Conservation (phyloP, 75 land plant species). For the Adiantum capillusveneris region DNA sequence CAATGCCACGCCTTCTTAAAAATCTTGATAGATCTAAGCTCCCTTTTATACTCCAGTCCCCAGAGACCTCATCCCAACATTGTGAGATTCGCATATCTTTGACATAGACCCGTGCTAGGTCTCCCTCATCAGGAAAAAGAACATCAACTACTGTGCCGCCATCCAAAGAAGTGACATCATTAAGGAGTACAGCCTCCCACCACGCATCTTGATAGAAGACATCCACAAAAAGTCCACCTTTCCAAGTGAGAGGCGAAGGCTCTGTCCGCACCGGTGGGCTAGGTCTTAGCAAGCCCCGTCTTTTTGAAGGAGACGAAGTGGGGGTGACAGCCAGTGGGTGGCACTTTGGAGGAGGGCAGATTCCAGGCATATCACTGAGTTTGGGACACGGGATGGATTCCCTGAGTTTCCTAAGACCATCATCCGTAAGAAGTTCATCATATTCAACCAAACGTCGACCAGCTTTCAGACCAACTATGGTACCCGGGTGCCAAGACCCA, state of each 20-base stretch:
- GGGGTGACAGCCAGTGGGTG: not conserved
- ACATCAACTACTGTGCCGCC: not conserved
- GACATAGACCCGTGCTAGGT: not conserved
- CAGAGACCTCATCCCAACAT: conserved; percentile 14
- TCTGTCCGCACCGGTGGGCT: conserved; percentile 1
- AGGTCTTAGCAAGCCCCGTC: conserved; percentile 3
- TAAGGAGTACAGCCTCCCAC: conserved; percentile 18
- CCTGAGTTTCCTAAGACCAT: conserved; percentile 1
- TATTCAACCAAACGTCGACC: conserved; percentile 11
- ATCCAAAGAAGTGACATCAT: not conserved
- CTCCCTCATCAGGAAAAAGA: conserved; percentile 15
- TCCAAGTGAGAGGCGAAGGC: conserved; percentile 6
- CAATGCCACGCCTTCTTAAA: not conserved
- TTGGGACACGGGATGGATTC: conserved; percentile 6
- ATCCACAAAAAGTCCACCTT: conserved; percentile 10
- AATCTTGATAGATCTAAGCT: not conserved
- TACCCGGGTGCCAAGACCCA: conserved; percentile 14
- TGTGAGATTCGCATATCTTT: conserved; percentile 9
- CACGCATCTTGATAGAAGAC: conserved; percentile 18
- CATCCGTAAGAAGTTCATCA: conserved; percentile 5
- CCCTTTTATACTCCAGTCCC: conserved; percentile 11
- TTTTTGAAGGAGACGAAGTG: not conserved
- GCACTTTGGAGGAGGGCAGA: not conserved
- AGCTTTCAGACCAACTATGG: not conserved
- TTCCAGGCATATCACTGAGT: not conserved